Evolutionary conservation across 73 alveolate species (phyloP), one percentile per base, ranked within the genome.

Genomic region (Paramecium primaurelia): DNA sequence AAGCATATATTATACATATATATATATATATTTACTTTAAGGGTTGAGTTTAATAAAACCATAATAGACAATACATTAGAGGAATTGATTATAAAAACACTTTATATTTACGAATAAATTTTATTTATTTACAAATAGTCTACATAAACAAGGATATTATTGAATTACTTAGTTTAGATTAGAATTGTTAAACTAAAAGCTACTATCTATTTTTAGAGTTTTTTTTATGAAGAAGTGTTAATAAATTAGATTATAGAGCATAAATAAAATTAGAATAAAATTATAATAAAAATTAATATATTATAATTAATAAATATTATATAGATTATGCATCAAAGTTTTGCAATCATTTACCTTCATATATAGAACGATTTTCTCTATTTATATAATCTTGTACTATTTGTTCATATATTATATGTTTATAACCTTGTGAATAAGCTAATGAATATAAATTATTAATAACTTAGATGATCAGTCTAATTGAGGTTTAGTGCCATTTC

Each of bases 381-480:
- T 77, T 77, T 47, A 40, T 77, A 38, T 77, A 75, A 2, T 28
- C 91, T 4, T 80, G 91, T 26, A 69, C 91, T 28, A 14, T 45
- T 2, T 80, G 49, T 20, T 77, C 77, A 40, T 2, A 30, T 28
- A 42, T 25, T 18, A 49, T 37, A 10, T 45, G 91, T 49, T 36
- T 80, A 26, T 49, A 40, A 4, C 77, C 77, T 25, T 80, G 77
- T 80, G 91, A 80, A 49, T 42, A 40, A 25, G 77, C 71, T 0
- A 80, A 80, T n/a, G 91, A 80, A 45, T 80, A 80, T 26, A 44
- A 1, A 80, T 80, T 26, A 44, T 80, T 10, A 45, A 80, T 80
- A 45, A 59, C 4, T 77, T 8, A 11, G 91, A 80, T 42, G 91
- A 80, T 80, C 45, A 77, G 77, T 32, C 91, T 12, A 80, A 45